phyloP scores from a whole-genome alignment of 2,329 filamentous ascomycete species.

The Colletotrichum incanum region DNA sequence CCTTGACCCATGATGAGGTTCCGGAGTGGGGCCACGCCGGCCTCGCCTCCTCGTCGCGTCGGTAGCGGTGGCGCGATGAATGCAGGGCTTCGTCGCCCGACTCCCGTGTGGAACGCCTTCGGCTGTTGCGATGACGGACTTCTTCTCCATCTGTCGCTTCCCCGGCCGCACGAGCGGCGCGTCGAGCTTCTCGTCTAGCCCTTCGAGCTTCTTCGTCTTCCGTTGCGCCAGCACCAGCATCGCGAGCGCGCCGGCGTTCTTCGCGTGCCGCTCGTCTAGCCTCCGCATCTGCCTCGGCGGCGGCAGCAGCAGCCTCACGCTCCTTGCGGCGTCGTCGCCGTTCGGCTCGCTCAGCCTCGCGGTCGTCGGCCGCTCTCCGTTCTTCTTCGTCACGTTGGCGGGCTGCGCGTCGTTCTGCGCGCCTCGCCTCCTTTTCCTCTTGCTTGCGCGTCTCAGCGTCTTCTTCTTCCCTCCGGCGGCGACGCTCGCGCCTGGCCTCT shows the following conservation, averaged over 20 bases:
- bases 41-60: constrained; percentile 49
- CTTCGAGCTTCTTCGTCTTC: constrained; percentile 71
- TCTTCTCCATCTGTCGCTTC: constrained; percentile 56
- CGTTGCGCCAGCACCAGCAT: constrained; percentile 53
- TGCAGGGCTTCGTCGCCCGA: constrained; percentile 64
- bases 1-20: constrained; percentile 77
- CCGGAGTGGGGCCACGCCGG: constrained; percentile 74
- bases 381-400: constrained; percentile 66
- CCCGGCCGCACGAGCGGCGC: constrained; percentile 55
- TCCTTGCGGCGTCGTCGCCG: constrained; percentile 66
- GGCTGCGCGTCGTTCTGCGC: constrained; percentile 67
- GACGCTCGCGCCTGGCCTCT: constrained; percentile 69
- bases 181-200: constrained; percentile 68
- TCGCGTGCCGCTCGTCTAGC: constrained; percentile 62
- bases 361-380: constrained; percentile 64
- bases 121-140: constrained; percentile 54
- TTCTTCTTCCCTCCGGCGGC: constrained; percentile 70
- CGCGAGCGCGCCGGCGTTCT: constrained; percentile 66
- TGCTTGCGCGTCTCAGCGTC: constrained; percentile 64
- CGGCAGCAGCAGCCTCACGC: constrained; percentile 60
- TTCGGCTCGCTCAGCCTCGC: constrained; percentile 65
- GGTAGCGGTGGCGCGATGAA: constrained; percentile 53
- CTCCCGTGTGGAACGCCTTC: constrained; percentile 58
- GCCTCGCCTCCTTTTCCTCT: constrained; percentile 73
- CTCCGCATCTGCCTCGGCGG: constrained; percentile 63